These are phyloP conservation scores for Phaeosphaeria sp. DNA, from an alignment of 2,329 filamentous ascomycete genomes.

Conservation along the genomic window DNA sequence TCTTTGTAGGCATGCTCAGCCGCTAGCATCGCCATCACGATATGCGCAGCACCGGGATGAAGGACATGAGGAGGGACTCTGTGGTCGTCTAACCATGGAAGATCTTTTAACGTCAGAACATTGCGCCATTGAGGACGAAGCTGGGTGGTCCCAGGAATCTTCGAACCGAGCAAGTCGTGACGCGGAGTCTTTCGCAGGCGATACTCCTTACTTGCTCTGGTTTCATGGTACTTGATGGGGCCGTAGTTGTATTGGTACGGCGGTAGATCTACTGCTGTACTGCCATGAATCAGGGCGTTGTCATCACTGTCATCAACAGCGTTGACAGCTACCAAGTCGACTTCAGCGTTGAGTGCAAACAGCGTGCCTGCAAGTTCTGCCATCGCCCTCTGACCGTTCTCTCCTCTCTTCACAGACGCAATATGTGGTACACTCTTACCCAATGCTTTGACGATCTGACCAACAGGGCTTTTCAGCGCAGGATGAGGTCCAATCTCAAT, in stretches of 20 bases:
- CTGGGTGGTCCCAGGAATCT: conserved; percentile 4
- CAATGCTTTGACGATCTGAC: conserved; percentile 9
- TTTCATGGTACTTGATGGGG: conserved; percentile 19
- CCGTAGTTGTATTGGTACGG: conserved; percentile 27
- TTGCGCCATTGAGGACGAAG: conserved; percentile 18
- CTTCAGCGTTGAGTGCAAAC: not conserved
- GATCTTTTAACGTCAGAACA: conserved; percentile 12
- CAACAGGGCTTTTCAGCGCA: conserved; percentile 12
- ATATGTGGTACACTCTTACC: not conserved
- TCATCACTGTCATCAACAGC: conserved; percentile 6
- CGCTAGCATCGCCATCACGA: conserved; percentile 47
- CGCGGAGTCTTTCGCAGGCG: conserved; percentile 14
- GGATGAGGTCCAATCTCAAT: conserved; percentile 17
- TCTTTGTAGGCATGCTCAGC: not conserved
- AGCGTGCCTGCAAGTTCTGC: conserved; percentile 2
- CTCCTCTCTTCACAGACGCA: not conserved
- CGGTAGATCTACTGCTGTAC: conserved; percentile 16
- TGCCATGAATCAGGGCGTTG: conserved; percentile 3
- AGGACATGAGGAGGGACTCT: conserved; percentile 41
- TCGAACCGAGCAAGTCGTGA: conserved; percentile 18
- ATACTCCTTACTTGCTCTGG: conserved; percentile 15
- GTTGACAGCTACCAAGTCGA: conserved; percentile 23
- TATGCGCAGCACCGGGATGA: conserved; percentile 55
- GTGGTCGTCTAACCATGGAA: conserved; percentile 28
- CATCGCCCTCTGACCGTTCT: not conserved